These are phyloP conservation scores for Purpureocillium takamizusanense DNA, from an alignment of 2,329 filamentous ascomycete genomes.

Conservation along the genomic window DNA sequence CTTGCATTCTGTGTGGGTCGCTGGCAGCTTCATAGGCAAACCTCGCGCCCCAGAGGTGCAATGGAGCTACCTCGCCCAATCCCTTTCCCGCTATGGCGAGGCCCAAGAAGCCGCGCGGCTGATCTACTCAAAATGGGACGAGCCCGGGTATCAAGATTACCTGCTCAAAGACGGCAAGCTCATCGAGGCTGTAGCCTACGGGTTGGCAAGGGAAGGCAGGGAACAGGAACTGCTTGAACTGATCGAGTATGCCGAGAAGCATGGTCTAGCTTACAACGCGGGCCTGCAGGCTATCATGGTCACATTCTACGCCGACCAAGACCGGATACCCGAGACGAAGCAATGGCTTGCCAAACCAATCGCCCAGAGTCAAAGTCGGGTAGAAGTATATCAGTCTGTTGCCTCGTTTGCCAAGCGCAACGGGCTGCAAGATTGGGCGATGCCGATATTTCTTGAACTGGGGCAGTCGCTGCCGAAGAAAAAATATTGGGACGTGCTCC, in stretches of 20 bases:
- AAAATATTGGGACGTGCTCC: conserved; percentile 59
- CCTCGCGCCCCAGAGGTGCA: conserved; percentile 10
- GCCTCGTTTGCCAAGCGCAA: conserved; percentile 48
- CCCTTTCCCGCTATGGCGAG: conserved; percentile 45
- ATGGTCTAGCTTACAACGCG: conserved; percentile 34
- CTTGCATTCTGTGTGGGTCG: conserved; percentile 26
- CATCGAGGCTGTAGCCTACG: conserved; percentile 29
- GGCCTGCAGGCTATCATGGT: conserved; percentile 47
- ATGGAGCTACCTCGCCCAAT: conserved; percentile 22
- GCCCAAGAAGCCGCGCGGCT: conserved; percentile 42
- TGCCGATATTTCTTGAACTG: conserved; percentile 45
- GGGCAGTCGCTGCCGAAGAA: conserved; percentile 39
- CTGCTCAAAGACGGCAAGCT: conserved; percentile 12
- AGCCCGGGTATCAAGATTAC: conserved; percentile 10
- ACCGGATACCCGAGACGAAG: conserved; percentile 53
- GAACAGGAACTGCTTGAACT: conserved; percentile 49
- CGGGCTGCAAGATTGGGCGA: conserved; percentile 52
- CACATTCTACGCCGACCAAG: conserved; percentile 49
- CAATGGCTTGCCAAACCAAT: conserved; percentile 56
- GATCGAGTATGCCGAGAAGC: conserved; percentile 39
- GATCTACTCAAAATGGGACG: conserved; percentile 24
- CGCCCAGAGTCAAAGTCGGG: conserved; percentile 11
- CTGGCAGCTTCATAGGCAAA: conserved; percentile 12
- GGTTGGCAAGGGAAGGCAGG: conserved; percentile 51
- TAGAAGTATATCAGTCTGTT: conserved; percentile 18